Evolutionary conservation across 768 basidiomycete genomes (phyloP).

Genomic region (Phanerochaete carnosa): DNA sequence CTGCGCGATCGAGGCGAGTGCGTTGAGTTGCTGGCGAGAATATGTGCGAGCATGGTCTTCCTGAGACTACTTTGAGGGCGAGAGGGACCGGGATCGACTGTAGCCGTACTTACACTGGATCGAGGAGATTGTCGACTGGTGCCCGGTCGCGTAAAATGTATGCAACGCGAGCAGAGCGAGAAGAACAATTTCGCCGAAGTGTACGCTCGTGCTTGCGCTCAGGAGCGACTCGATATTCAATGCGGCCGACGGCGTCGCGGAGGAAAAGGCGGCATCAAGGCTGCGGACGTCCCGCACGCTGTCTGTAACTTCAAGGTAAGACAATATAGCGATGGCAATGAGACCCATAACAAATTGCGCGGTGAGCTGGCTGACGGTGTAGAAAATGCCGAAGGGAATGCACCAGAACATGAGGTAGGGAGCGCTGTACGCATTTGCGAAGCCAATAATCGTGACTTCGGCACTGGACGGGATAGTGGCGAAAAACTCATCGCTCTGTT

Average conservation of each 20-base stretch:
- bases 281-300: slow-evolving; percentile 69
- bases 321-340: slow-evolving; percentile 60
- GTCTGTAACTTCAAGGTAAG: slow-evolving; percentile 79
- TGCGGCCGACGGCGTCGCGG: slow-evolving; percentile 42
- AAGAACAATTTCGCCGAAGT: slow-evolving; percentile 68
- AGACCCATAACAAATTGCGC: slow-evolving; percentile 78
- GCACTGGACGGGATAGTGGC: too few species aligned
- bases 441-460: slow-evolving; percentile 70
- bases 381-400: slow-evolving; percentile 58
- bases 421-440: slow-evolving; percentile 87
- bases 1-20: too few species aligned
- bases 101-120: slow-evolving; percentile 99
- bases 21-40: too few species aligned
- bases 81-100: too few species aligned
- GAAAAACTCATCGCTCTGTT: too few species aligned
- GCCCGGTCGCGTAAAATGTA: slow-evolving; percentile 85
- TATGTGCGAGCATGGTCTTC: too few species aligned
- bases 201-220: slow-evolving; percentile 31
- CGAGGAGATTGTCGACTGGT: slow-evolving; percentile 84
- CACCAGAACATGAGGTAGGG: slow-evolving; percentile 84
- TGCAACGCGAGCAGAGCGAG: slow-evolving; percentile 75
- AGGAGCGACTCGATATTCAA: slow-evolving; percentile 32
- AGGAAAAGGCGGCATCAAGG: slow-evolving; percentile 49
- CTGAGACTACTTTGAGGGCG: too few species aligned
- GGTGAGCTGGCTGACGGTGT: slow-evolving; percentile 68